These are phyloP conservation scores for Phragmites australis DNA, from an alignment of 176 grass and related monocot species.

Conservation along the genomic window DNA sequence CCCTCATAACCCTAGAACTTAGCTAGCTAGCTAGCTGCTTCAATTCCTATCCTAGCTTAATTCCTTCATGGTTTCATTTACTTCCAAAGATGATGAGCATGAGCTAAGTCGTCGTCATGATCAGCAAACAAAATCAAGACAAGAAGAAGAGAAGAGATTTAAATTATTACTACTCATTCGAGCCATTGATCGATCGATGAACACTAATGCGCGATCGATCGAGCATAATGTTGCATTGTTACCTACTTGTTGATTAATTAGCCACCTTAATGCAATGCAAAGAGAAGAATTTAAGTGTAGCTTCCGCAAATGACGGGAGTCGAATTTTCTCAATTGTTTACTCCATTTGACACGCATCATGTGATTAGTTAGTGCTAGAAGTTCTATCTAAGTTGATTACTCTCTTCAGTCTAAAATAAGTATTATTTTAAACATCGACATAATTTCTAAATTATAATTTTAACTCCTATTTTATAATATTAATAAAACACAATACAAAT, in stretches of 20 bases:
- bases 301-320: conserved; percentile 31
- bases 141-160: conserved; percentile 29
- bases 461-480: no score
- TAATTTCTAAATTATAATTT: no score
- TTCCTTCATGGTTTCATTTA: conserved; percentile 53
- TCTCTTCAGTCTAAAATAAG: no score
- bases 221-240: conserved; percentile 37
- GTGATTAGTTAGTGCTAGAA: conserved; percentile 34
- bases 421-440: no score
- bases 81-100: conserved; percentile 37
- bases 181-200: conserved; percentile 34
- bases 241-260: conserved; percentile 47
- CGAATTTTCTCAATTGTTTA: conserved; percentile 6
- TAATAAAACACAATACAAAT: no score
- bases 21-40: conserved; percentile 41
- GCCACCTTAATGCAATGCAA: conserved; percentile 39
- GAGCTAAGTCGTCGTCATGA: conserved; percentile 28
- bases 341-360: conserved; percentile 34
- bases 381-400: no score
- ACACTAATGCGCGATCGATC: conserved; percentile 36
- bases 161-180: conserved; percentile 16
- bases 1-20: conserved; percentile 91
- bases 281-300: conserved; percentile 41
- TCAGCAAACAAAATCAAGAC: conserved; percentile 33
- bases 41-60: conserved; percentile 41